A percentile compares a stretch with the other conserved stretches of the same genome.
Conservation (phyloP, 805 yeast species). For the Wickerhamiella qilinensis region DNA sequence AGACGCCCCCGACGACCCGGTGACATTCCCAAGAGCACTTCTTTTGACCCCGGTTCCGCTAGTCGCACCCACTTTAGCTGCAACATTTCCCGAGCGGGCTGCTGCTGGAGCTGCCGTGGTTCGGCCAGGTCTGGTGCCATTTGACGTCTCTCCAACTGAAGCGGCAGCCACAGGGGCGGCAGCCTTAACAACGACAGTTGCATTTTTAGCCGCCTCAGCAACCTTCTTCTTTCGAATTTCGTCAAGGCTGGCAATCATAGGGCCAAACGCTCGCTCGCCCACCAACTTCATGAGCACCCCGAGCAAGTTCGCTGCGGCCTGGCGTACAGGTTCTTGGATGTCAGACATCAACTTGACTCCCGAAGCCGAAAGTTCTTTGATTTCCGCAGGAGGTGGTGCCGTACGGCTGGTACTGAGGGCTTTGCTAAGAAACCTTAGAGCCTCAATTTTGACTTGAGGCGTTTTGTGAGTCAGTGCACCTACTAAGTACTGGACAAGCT, state of each 20-base stretch:
- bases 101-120: too few relatives aligned
- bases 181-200: conserved; percentile 28
- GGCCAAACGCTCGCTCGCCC: conserved; percentile 52
- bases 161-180: conserved; percentile 10
- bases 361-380: conserved; percentile 39
- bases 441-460: conserved; percentile 64
- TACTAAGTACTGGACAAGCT: conserved; percentile 43
- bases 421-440: conserved; percentile 47
- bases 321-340: conserved; percentile 70
- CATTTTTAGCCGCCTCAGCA: conserved; percentile 37
- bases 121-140: too few relatives aligned
- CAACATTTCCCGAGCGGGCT: not conserved
- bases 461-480: conserved; percentile 56
- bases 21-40: too few relatives aligned
- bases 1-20: too few relatives aligned
- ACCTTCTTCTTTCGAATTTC: conserved; percentile 60
- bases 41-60: too few relatives aligned
- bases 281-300: conserved; percentile 74
- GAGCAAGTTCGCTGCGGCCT: conserved; percentile 56
- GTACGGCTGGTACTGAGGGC: conserved; percentile 36
- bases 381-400: conserved; percentile 36
- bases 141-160: not conserved
- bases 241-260: conserved; percentile 54
- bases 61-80: too few relatives aligned
- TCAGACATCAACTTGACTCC: conserved; percentile 58